Base-by-base conservation (phyloP, 2,329 filamentous ascomycete species). In the Xylaria hypoxylon region DNA sequence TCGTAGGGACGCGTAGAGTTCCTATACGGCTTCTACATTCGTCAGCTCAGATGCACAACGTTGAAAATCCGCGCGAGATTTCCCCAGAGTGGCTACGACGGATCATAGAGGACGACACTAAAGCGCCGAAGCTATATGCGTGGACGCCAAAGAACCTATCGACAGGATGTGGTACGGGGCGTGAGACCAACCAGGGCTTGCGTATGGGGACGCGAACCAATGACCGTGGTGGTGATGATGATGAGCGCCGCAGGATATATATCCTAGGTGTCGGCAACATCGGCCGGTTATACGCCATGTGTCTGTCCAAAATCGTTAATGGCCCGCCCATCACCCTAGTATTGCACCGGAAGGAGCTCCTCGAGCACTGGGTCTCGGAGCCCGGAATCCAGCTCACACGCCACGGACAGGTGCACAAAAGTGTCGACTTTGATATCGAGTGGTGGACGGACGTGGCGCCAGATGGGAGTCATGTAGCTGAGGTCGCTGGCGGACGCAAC, bases 181-280 rank as follows among this genome's bases (percentile, higher is more conserved):
- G 35, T 11, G 6, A 13, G 6, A 42, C 28, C 17, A 26, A 7
- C 33, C 7, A 50, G 6, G 24, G 19, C n/a, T 31, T 31, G 10
- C 40, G 11, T 1, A 26, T 42, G 3, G 24, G 44, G 5, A 24
- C 11, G 7, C 35, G 19, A 35, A 44, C 19, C n/a, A 4, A 22
- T 17, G 8, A 2, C 35, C 24, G 15, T 7, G 15, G 35, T 26
- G 38, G 24, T 24, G 40, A 33, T 13, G 58, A 59, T 5, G 52
- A 68, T 8, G 66, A 69, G 44, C 50, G 38, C 1, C 76, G 76
- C n/a, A 85, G 89, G 38, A 90, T 97, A 68, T 89, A 96, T 74
- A 85, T 97, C 53, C 81, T 97, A 2, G 94, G 95, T 11, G 77
- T 92, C 11, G 94, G 94, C 40, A 96, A 93, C 75, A 83, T 97